These are phyloP conservation scores for Globisporangium echinulatum DNA, from an alignment of 352 stramenopile genomes.

Conservation along the genomic window DNA sequence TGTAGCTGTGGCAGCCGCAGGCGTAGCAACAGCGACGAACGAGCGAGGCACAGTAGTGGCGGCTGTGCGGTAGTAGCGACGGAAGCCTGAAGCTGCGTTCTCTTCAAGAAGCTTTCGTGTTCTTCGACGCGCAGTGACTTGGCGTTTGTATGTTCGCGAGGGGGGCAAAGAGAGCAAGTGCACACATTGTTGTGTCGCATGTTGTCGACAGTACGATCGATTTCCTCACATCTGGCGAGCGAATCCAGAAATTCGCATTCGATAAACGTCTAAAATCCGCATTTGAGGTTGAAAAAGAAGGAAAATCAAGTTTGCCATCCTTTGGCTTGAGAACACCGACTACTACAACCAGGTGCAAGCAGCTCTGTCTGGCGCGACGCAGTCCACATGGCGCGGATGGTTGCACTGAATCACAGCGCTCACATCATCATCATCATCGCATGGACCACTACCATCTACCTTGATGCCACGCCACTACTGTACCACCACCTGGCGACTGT, in stretches of 20 bases:
- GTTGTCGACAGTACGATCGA: background rate
- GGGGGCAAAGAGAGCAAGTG: background rate
- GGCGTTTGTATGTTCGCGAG: background rate
- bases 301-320: background rate
- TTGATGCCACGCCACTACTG: too few species aligned
- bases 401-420: too few species aligned
- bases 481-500: too few species aligned
- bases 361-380: too few species aligned
- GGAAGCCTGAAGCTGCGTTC: background rate
- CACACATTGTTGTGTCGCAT: background rate
- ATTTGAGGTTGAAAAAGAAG: background rate
- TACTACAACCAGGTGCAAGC: too few species aligned
- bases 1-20: background rate
- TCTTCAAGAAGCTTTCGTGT: slow-evolving; percentile 16
- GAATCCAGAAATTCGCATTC: background rate
- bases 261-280: background rate
- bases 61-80: slow-evolving; percentile 9
- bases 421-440: too few species aligned
- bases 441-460: too few species aligned
- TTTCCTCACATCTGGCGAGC: background rate
- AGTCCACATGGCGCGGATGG: too few species aligned
- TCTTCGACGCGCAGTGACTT: slow-evolving; percentile 8
- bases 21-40: too few species aligned
- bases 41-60: background rate
- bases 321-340: too few species aligned